Conservation (phyloP, 2,329 filamentous ascomycete genomes). For the Fusarium guadeloupense region DNA sequence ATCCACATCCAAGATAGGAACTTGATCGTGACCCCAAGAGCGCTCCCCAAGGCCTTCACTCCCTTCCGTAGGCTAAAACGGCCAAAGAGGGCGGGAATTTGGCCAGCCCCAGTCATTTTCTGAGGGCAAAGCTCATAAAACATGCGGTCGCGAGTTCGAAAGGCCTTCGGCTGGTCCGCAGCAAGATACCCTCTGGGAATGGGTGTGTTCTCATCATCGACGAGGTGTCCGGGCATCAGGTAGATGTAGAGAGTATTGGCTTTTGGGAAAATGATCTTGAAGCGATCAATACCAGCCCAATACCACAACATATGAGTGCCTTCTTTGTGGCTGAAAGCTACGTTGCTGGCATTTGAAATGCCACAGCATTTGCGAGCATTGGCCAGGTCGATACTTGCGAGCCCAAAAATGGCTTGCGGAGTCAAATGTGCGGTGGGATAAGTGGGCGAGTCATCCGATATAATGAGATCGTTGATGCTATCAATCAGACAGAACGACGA, state of each 20-base stretch:
- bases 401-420: no score
- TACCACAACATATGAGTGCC: background rate
- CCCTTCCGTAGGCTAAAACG: no score
- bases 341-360: background rate
- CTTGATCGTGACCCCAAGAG: background rate
- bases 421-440: no score
- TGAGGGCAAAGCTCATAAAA: background rate
- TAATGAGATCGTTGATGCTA: no score
- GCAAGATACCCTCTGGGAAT: background rate
- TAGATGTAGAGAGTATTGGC: background rate
- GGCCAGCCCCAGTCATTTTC: background rate
- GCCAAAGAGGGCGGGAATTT: no score
- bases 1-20: background rate
- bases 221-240: background rate
- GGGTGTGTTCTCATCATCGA: background rate
- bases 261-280: background rate
- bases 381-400: no score
- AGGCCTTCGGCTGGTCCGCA: fast-evolving
- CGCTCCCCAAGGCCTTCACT: no score
- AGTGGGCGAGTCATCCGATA: no score
- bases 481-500: no score
- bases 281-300: background rate
- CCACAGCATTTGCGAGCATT: background rate
- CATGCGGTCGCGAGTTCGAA: background rate
- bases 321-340: background rate